Conservation (phyloP, 2,329 filamentous ascomycete genomes). For the Claviceps spartinae region DNA sequence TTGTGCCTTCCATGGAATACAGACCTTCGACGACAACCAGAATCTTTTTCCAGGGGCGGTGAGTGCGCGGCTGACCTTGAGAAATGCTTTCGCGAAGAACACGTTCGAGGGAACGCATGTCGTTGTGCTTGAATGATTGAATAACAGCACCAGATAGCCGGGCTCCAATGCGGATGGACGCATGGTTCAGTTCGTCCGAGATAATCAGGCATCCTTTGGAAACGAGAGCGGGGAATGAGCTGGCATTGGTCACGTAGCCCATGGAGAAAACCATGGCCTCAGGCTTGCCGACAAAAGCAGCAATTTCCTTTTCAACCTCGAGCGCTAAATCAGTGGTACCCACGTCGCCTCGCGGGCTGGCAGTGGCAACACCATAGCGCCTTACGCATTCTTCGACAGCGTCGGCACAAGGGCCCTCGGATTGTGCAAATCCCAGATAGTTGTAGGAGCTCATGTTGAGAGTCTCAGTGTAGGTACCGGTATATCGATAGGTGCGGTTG, state of each 20-base stretch:
- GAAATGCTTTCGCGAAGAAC: conserved; percentile 85
- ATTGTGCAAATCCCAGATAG: conserved; percentile 96
- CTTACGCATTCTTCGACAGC: conserved; percentile 74
- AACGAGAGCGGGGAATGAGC: conserved; percentile 81
- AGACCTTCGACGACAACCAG: conserved; percentile 89
- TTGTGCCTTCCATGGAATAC: conserved; percentile 98
- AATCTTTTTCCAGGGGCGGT: conserved; percentile 99
- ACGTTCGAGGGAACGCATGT: conserved; percentile 76
- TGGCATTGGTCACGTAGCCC: conserved; percentile 94
- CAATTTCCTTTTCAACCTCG: conserved; percentile 83
- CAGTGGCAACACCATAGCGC: conserved; percentile 72
- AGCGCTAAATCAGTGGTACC: conserved; percentile 78
- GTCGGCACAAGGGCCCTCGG: conserved; percentile 90
- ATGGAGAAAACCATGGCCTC: conserved; percentile 96
- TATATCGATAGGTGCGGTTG: conserved; percentile 80
- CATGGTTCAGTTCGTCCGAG: conserved; percentile 94
- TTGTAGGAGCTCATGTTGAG: conserved; percentile 99
- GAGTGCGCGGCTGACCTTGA: conserved; percentile 93
- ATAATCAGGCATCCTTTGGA: conserved; percentile 89
- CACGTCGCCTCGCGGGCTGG: conserved; percentile 68
- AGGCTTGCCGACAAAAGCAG: conserved; percentile 86
- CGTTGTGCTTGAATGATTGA: conserved; percentile 93
- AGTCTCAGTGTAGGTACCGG: conserved; percentile 83
- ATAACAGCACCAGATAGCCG: conserved; percentile 92
- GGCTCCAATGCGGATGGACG: conserved; percentile 89